These are phyloP conservation scores for Apocynum venetum DNA, from an alignment of 257 asterid species.

Conservation along the genomic window DNA sequence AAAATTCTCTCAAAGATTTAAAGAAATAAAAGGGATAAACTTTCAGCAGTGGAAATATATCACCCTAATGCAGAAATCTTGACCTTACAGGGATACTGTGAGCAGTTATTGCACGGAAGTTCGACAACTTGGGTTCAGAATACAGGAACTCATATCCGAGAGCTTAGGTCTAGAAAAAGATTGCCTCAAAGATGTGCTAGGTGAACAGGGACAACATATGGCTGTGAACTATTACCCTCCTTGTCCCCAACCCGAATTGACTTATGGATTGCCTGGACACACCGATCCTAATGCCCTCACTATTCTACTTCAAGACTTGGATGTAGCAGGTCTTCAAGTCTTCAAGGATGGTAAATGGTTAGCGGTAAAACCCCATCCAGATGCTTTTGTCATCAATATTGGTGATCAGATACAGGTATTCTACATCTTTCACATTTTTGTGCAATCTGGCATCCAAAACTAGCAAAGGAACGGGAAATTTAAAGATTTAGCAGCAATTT, in stretches of 20 bases:
- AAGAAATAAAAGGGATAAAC: no score
- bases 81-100: conserved; percentile 45
- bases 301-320: conserved; percentile 76
- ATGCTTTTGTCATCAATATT: conserved; percentile 73
- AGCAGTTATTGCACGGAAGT: conserved; percentile 55
- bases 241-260: conserved; percentile 82
- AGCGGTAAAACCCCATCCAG: conserved; percentile 60
- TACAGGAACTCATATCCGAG: conserved; percentile 69
- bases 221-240: conserved; percentile 85
- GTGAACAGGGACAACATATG: conserved; percentile 95
- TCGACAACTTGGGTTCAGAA: conserved; percentile 55
- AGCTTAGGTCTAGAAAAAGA: conserved; percentile 67
- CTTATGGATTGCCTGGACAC: conserved; percentile 81
- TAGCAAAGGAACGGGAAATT: no score
- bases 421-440: no score
- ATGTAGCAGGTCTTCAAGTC: conserved; percentile 76
- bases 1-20: no score
- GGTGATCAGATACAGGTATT: conserved; percentile 89
- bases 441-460: no score
- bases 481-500: no score
- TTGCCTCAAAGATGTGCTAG: conserved; percentile 46
- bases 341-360: conserved; percentile 83
- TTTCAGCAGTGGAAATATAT: no score
- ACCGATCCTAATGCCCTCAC: conserved; percentile 90
- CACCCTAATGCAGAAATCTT: not conserved